Percentiles rank a stretch among this genome's conserved stretches.
These are phyloP conservation scores for Pseudopyrenochaeta lycopersici DNA, from an alignment of 2,329 filamentous ascomycete genomes.

Conservation along the genomic window DNA sequence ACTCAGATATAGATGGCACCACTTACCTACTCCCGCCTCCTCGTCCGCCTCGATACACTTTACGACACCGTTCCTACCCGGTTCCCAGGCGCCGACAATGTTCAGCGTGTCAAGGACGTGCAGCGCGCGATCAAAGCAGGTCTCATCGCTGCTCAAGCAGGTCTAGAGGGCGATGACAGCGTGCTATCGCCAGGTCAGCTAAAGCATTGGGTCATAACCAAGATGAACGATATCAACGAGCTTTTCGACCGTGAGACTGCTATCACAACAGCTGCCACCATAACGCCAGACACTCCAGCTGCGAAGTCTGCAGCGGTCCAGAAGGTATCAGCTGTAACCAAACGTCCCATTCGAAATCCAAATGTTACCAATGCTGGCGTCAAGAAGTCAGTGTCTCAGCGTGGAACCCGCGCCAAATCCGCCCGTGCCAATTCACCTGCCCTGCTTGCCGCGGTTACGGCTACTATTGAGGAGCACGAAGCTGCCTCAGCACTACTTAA, in stretches of 20 bases:
- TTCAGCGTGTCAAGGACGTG: not conserved
- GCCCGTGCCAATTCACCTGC: not conserved
- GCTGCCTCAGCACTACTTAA: not conserved
- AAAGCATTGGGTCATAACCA: not conserved
- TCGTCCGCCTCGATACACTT: not conserved
- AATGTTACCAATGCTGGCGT: not conserved
- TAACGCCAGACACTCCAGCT: not conserved
- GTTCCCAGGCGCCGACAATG: not conserved
- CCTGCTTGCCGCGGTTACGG: not conserved
- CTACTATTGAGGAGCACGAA: not conserved
- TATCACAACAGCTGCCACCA: not conserved
- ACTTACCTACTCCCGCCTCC: constrained; percentile 1
- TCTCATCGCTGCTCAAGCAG: not conserved
- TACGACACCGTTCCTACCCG: not conserved
- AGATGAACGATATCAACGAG: not conserved
- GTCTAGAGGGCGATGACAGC: not conserved
- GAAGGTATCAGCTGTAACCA: not conserved
- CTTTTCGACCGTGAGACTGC: not conserved
- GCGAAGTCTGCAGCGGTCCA: not conserved
- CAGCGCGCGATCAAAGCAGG: not conserved
- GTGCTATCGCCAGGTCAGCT: not conserved
- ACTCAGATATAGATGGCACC: not conserved
- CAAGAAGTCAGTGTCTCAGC: not conserved
- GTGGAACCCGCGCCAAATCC: not conserved
- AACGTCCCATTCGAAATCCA: not conserved